phyloP scores from a whole-genome alignment of 2,329 filamentous ascomycete species.

The Huntiella savannae region DNA sequence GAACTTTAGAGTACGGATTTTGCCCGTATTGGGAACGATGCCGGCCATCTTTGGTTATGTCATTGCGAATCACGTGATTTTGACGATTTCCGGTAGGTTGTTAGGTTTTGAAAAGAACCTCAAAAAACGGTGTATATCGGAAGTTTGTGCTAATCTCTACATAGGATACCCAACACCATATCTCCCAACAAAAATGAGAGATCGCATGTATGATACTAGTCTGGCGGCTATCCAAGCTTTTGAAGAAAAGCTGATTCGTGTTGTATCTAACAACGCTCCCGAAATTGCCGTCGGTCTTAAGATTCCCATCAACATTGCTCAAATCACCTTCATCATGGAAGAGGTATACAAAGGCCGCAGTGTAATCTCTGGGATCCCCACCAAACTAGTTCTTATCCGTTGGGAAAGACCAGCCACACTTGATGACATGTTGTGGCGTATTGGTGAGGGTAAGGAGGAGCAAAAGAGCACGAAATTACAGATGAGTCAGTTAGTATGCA shows the following conservation, averaged over 20 bases:
- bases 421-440: constrained; percentile 33
- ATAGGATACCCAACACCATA: constrained; percentile 74
- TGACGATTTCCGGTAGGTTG: constrained; percentile 40
- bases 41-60: constrained; percentile 88
- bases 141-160: background rate
- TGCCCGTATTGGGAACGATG: constrained; percentile 93
- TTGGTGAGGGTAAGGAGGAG: constrained; percentile 47
- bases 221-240: constrained; percentile 54
- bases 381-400: constrained; percentile 57
- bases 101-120: background rate
- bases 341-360: constrained; percentile 77
- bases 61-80: constrained; percentile 80
- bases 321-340: constrained; percentile 75
- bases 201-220: constrained; percentile 83
- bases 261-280: constrained; percentile 14
- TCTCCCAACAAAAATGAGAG: constrained; percentile 57
- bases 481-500: constrained; percentile 58
- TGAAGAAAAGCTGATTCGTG: constrained; percentile 55
- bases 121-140: background rate
- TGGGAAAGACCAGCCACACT: constrained; percentile 46
- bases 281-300: constrained; percentile 51
- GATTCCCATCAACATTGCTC: constrained; percentile 56
- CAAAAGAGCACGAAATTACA: constrained; percentile 58
- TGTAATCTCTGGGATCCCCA: constrained; percentile 62
- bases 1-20: constrained; percentile 84